Evolutionary conservation across 2,329 filamentous ascomycete species (phyloP).

Genomic region (Cladosporium sp.): DNA sequence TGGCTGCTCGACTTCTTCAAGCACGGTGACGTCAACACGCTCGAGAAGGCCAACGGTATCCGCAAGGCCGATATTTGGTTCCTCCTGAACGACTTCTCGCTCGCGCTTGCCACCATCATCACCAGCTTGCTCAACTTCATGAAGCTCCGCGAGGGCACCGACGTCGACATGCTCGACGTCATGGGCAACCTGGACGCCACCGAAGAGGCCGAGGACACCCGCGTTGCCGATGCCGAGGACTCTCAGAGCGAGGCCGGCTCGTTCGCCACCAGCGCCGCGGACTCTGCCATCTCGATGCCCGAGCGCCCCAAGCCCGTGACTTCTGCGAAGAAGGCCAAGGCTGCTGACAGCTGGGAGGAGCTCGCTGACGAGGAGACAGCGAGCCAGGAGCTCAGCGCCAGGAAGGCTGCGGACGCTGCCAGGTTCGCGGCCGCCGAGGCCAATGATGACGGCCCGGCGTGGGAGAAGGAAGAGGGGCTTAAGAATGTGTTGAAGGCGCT

Average conservation of each 20-base stretch:
- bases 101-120: slow-evolving; percentile 70
- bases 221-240: slow-evolving; percentile 38
- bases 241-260: slow-evolving; percentile 28
- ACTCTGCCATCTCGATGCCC: slow-evolving; percentile 36
- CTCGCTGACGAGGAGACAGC: slow-evolving; percentile 20
- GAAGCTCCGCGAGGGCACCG: slow-evolving; percentile 49
- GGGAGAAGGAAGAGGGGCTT: slow-evolving; percentile 21
- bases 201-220: slow-evolving; percentile 50
- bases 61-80: slow-evolving; percentile 71
- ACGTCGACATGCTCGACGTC: slow-evolving; percentile 55
- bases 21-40: slow-evolving; percentile 64
- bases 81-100: slow-evolving; percentile 65
- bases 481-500: slow-evolving; percentile 22
- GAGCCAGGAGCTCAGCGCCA: slow-evolving; percentile 16
- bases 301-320: slow-evolving; percentile 31
- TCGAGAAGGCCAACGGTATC: slow-evolving; percentile 68
- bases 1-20: slow-evolving; percentile 78
- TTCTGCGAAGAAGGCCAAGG: slow-evolving; percentile 40
- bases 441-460: slow-evolving; percentile 12
- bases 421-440: slow-evolving; percentile 16
- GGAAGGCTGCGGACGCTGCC: slow-evolving; percentile 16
- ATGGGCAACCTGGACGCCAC: slow-evolving; percentile 55
- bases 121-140: slow-evolving; percentile 63
- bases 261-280: slow-evolving; percentile 30
- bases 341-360: slow-evolving; percentile 21